phyloP scores from a whole-genome alignment of 202 grass and related monocot species.

The Musa balbisiana region DNA sequence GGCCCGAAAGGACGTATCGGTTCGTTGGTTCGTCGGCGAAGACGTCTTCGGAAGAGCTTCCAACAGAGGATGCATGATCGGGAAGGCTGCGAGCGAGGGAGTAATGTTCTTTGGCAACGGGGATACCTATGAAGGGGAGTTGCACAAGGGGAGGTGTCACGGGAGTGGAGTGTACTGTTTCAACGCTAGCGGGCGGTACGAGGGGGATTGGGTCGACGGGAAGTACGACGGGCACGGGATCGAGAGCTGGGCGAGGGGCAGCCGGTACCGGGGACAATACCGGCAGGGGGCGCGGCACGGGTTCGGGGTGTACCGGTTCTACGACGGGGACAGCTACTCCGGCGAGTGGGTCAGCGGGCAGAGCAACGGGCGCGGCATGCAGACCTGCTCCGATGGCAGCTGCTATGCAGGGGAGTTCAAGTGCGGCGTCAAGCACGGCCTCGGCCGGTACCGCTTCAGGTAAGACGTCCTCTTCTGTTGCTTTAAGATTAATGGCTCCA shows the following conservation, averaged over 20 bases:
- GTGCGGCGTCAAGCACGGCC: not conserved
- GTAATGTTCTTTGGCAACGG: constrained; percentile 1
- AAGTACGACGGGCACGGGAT: constrained; percentile 9
- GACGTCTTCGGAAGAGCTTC: too few species aligned
- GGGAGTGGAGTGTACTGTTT: not conserved
- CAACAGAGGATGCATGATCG: too few species aligned
- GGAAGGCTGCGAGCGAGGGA: not conserved
- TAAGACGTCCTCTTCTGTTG: not conserved
- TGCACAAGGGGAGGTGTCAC: not conserved
- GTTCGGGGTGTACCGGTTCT: constrained; percentile 13
- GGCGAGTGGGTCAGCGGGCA: constrained; percentile 1
- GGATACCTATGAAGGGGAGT: constrained; percentile 2
- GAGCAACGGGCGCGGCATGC: constrained; percentile 2
- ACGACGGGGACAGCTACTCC: not conserved
- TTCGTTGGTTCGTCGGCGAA: too few species aligned
- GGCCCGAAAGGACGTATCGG: too few species aligned
- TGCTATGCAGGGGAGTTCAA: not conserved
- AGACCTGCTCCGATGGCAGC: not conserved
- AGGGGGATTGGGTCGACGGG: constrained; percentile 4
- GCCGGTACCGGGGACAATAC: constrained; percentile 5
- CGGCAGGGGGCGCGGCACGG: constrained; percentile 1
- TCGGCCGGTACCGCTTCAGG: constrained; percentile 8
- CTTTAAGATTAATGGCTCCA: too few species aligned
- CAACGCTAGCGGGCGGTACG: not conserved
- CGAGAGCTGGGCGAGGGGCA: constrained; percentile 6